These are phyloP conservation scores for Trichosanthes truncata DNA, from an alignment of 306 rosid genomes.

Conservation along the genomic window DNA sequence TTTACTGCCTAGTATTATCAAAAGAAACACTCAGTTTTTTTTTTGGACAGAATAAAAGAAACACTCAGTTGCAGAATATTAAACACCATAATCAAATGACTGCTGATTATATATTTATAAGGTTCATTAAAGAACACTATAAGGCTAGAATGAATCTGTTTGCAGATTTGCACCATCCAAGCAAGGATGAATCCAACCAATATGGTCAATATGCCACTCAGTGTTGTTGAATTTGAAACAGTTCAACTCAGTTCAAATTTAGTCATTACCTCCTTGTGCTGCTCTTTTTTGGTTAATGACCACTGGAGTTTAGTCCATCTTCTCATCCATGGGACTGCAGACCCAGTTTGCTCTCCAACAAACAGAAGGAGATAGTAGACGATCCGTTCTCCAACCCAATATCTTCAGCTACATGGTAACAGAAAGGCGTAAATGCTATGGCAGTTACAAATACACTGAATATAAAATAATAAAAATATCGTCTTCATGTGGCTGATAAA, in stretches of 20 bases:
- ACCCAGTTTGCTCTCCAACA: constrained; percentile 86
- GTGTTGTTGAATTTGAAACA: neutral
- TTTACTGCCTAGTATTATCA: neutral
- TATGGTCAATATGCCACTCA: neutral
- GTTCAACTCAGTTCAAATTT: neutral
- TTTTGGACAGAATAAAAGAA: too few species aligned
- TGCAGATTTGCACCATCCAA: neutral
- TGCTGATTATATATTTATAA: neutral
- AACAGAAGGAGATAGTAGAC: constrained; percentile 60
- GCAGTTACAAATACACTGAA: neutral
- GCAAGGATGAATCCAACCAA: neutral
- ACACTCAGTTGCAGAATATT: neutral
- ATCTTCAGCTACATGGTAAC: constrained; percentile 50
- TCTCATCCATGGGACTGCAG: constrained; percentile 37
- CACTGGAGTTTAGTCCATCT: constrained; percentile 39
- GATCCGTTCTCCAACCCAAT: constrained; percentile 84
- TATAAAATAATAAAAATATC: neutral
- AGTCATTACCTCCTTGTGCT: neutral
- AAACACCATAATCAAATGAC: neutral
- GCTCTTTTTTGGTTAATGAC: neutral
- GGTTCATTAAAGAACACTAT: neutral
- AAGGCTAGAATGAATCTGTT: neutral
- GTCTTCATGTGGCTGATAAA: neutral
- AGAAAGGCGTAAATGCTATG: neutral
- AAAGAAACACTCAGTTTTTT: neutral